Conservation (phyloP, 1,284 basidiomycete species). For the Stereum hirsutum region DNA sequence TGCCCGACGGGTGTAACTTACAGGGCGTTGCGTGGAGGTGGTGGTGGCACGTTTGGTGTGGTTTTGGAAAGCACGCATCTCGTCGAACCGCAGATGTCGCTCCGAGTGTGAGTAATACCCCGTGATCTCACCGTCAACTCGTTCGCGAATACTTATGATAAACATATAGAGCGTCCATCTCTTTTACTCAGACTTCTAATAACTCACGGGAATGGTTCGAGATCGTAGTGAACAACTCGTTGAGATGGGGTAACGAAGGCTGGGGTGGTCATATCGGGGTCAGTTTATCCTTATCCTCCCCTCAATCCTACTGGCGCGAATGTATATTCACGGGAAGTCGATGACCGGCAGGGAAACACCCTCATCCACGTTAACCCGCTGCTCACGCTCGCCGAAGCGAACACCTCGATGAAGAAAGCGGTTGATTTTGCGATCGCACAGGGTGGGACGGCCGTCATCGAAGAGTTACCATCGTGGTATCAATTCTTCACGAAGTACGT, state of each 20-base stretch:
- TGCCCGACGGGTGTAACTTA: too few species aligned
- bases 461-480: constrained; percentile 22
- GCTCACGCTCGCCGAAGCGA: constrained; percentile 18
- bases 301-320: not conserved
- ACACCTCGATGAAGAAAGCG: constrained; percentile 20
- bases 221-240: constrained; percentile 25
- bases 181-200: constrained; percentile 10
- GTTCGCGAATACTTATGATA: not conserved
- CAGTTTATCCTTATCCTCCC: constrained; percentile 13
- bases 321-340: constrained; percentile 1
- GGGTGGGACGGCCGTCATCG: constrained; percentile 21
- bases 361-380: constrained; percentile 21
- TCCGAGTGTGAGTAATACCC: constrained; percentile 18
- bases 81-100: constrained; percentile 16
- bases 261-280: constrained; percentile 41
- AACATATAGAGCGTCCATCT: constrained; percentile 14
- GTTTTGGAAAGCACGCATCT: constrained; percentile 19
- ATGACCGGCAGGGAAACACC: constrained; percentile 6
- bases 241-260: constrained; percentile 36
- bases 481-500: constrained; percentile 24
- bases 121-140: not conserved
- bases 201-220: constrained; percentile 14
- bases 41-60: constrained; percentile 23
- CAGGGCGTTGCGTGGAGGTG: constrained; percentile 18
- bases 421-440: constrained; percentile 20